These are phyloP conservation scores for Zygosaccharomyces sapae DNA, from an alignment of 1,139 yeast genomes.

Conservation along the genomic window DNA sequence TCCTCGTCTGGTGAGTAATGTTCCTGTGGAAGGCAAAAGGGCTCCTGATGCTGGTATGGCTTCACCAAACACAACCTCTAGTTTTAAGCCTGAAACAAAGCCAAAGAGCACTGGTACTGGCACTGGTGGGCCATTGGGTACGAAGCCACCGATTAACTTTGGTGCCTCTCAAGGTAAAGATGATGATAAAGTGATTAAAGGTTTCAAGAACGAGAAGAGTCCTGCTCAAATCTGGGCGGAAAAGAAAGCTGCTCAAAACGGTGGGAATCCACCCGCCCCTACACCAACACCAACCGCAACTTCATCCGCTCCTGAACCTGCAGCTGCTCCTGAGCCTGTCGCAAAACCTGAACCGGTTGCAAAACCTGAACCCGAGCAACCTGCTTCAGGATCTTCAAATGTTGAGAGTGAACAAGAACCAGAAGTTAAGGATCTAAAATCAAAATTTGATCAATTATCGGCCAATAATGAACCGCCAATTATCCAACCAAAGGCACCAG, in stretches of 20 bases:
- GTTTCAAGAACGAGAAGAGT: conserved; percentile 72
- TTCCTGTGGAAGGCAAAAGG: conserved; percentile 17
- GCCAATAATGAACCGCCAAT: conserved; percentile 26
- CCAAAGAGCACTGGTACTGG: conserved; percentile 42
- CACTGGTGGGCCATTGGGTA: conserved; percentile 45
- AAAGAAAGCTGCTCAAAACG: conserved; percentile 51
- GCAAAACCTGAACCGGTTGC: conserved; percentile 12
- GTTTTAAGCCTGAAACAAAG: conserved; percentile 43
- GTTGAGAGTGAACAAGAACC: conserved; percentile 23
- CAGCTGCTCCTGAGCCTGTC: conserved; percentile 16
- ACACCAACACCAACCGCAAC: not conserved
- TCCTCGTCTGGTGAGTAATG: conserved; percentile 36
- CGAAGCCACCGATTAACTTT: conserved; percentile 47
- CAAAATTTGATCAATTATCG: conserved; percentile 36
- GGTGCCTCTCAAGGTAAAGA: conserved; percentile 33
- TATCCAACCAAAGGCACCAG: conserved; percentile 31
- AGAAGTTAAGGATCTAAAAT: conserved; percentile 36
- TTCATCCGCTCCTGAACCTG: conserved; percentile 16
- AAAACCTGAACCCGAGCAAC: conserved; percentile 21
- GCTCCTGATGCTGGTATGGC: conserved; percentile 34
- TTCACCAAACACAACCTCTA: not conserved
- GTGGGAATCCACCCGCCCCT: conserved; percentile 8
- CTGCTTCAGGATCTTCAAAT: conserved; percentile 6
- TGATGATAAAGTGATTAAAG: conserved; percentile 53
- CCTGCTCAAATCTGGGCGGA: conserved; percentile 98